Evolutionary conservation across 2,329 filamentous ascomycete species (phyloP), one percentile per base, ranked within the genome.

Genomic region (Colletotrichum cordylinicola): DNA sequence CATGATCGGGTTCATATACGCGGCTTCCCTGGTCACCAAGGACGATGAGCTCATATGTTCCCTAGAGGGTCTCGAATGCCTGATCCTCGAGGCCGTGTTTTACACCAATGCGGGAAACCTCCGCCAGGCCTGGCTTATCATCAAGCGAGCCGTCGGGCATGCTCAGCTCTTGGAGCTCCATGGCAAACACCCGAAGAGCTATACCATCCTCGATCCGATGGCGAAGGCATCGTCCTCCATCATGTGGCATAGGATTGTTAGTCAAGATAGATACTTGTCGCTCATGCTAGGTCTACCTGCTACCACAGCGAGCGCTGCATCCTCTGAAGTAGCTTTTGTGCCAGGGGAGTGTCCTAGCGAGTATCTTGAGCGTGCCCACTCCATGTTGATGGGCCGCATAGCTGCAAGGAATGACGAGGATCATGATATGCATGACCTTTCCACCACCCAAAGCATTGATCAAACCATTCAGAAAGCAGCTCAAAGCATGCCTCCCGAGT

Each of bases 161-260:
- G 87, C 85, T 0, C 87, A 88, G 77, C 72, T 87, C 37, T 83
- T 88, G 81, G 84, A 84, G 0, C 70, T 89, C 4, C 82, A 88
- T 72, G 83, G 81, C 6, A 65, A 64, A 8, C 39, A 35, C 24
- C 43, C 37, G 5, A 33, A n/a, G 15, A 27, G 18, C 12, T 18
- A 60, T 4, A 8, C 58, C 8, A 43, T 58, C 1, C 39, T 72
- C 33, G 33, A 71, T 70, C 10, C 67, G n/a, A 31, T 18, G 18
- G 37, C 16, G 7, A 31, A 80, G 15, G 61, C 37, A 3, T 62
- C 67, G 18, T 69, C 77, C 10, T 55, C 78, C 12, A 67, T 76
- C 18, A 52, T 86, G 58, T 87, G 86, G 84, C 83, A 83, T 39
- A 83, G 84, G 1, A 80, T 87, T 12, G 77, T 85, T 4, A 81